A percentile compares a stretch with the other conserved stretches of the same genome.
Conservation (phyloP, 2,329 filamentous ascomycete genomes). For the Fusarium continuum region DNA sequence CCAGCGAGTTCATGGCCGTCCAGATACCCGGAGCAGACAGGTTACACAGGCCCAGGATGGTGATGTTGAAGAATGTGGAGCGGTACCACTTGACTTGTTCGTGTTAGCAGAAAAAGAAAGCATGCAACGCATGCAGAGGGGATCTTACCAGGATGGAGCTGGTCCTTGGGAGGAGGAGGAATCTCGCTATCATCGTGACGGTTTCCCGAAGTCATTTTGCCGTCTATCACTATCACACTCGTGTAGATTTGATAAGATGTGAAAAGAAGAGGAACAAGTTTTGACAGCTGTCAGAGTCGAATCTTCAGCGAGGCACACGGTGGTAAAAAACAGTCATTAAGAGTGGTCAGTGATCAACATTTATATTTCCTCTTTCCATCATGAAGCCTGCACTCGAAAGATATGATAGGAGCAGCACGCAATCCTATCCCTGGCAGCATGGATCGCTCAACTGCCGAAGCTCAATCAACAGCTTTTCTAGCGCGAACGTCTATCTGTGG, state of each 20-base stretch:
- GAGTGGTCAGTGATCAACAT: conserved; percentile 17
- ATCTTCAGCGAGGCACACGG: not conserved
- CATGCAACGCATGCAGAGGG: too few relatives aligned
- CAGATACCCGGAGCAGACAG: conserved; percentile 77
- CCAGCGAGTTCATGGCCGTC: conserved; percentile 77
- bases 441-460: conserved; percentile 14
- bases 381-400: not conserved
- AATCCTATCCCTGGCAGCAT: conserved; percentile 13
- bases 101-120: not conserved
- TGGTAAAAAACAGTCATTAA: not conserved
- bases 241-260: not conserved
- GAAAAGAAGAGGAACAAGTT: not conserved
- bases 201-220: conserved; percentile 27
- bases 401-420: conserved; percentile 16
- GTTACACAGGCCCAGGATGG: conserved; percentile 75
- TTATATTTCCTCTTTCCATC: conserved; percentile 32
- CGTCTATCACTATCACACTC: too few relatives aligned
- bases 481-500: conserved; percentile 16
- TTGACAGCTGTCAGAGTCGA: not conserved
- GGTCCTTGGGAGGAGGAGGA: conserved; percentile 43
- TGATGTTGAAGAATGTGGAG: conserved; percentile 77
- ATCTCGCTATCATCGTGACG: conserved; percentile 37
- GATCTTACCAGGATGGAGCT: conserved; percentile 44
- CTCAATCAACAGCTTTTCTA: not conserved
- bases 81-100: conserved; percentile 72